Evolutionary conservation across 2,329 filamentous ascomycete species (phyloP), one percentile per base, ranked within the genome.

Genomic region (Cryphonectria nitschkei): DNA sequence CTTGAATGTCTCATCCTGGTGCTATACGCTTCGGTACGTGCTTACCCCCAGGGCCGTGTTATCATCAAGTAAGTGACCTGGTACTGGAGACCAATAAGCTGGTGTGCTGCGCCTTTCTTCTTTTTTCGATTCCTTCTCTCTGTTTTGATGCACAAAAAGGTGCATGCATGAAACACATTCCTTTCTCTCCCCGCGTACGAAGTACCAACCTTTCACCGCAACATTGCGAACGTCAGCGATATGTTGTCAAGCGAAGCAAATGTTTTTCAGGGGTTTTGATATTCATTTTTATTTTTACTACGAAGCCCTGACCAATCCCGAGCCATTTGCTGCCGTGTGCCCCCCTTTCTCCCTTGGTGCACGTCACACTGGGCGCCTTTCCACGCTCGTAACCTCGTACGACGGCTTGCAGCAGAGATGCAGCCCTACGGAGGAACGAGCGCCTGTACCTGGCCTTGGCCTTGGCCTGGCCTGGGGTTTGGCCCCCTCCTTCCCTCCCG

Each of bases 371-470:
- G 13, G 9, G 65, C 50, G 52, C 32, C 34, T 8, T 41, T 67
- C 52, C 39, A 11, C 65, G 34, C 65, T 56, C 32, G 52, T 37
- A 29, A 22, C 26, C n/a, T 56, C 65, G 50, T 41, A 41, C 65
- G 37, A 58, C 34, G 37, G 22, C 32, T 6, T 61, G 50, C 50
- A 58, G 34, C 65, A 67, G 22, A 54, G 34, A 54, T 67, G 65
- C 65, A 67, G 65, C 65, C 65, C 65, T 67, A 67, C 34, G 65
- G 34, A n/a, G 46, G 46, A 50, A 50, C 46, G 19, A 50, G 19
- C 22, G 26, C 46, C 52, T 29, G 64, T 66, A 32, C 63, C 32
- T 65, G 60, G 34, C 56, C 34, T 29, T 65, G 60, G 34, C 56
- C 34, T 29, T 37, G 34, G 41, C 41, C 39, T 41, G 39, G 39